Percentiles rank a stretch among this genome's conserved stretches.
phyloP scores from a whole-genome alignment of 768 basidiomycete species.

The Candolleomyces aberdarensis region DNA sequence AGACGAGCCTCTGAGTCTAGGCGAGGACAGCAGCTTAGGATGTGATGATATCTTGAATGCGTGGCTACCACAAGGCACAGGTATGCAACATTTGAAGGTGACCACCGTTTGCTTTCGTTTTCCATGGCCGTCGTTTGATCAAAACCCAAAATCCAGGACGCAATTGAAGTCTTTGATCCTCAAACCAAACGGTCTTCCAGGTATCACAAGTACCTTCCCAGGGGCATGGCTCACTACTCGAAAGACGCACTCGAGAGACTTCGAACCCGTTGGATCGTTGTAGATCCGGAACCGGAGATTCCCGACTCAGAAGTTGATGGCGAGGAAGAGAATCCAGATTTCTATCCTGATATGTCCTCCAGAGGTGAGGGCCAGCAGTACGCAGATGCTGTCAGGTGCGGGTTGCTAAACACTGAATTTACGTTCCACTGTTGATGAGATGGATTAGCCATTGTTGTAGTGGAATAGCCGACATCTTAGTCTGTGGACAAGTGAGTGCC shows the following conservation, averaged over 20 bases:
- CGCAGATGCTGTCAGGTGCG: conserved; percentile 31
- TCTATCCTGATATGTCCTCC: conserved; percentile 8
- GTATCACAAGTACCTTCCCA: conserved; percentile 45
- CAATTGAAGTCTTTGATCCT: conserved; percentile 39
- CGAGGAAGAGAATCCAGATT: conserved; percentile 10
- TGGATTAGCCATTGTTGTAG: conserved; percentile 27
- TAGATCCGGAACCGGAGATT: conserved; percentile 28
- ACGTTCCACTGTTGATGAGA: neutral
- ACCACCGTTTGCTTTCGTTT: conserved; percentile 10
- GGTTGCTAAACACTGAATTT: neutral
- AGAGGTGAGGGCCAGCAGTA: conserved; percentile 39
- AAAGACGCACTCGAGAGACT: conserved; percentile 30
- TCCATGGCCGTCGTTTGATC: neutral
- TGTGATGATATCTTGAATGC: conserved; percentile 47
- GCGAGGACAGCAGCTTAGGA: conserved; percentile 26
- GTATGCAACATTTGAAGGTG: conserved; percentile 31
- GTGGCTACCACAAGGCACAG: conserved; percentile 41
- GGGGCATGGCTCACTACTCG: conserved; percentile 32
- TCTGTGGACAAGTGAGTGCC: conserved; percentile 46
- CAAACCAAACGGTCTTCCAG: conserved; percentile 33
- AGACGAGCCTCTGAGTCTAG: conserved; percentile 32
- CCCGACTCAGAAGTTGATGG: conserved; percentile 20
- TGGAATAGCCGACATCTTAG: conserved; percentile 48
- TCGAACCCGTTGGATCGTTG: conserved; percentile 26
- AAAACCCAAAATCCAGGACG: conserved; percentile 32